Base-by-base conservation (phyloP, 352 stramenopile species). In the Pythium oligandrum region DNA sequence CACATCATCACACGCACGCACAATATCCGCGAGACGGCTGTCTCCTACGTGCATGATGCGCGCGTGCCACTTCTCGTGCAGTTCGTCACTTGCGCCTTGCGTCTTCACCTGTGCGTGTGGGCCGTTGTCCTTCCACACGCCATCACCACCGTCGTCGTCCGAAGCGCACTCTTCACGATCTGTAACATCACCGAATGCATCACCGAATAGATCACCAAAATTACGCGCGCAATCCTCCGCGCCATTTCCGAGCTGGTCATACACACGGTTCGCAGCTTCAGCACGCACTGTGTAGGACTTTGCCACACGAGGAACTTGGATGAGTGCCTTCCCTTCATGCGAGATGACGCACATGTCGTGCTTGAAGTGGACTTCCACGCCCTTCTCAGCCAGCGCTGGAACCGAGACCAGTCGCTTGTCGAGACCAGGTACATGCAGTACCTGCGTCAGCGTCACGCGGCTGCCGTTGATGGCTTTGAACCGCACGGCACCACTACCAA, bases 381-480 rank as follows among this genome's bases (percentile, higher is more conserved):
- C 36, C 8, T 35, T 44, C 54, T 53, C 35, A 0, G 47, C 38
- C 17, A 55, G 43, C 37, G 48, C 48, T 26, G 54, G 30, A 0
- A 61, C 42, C 40, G 54, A 53, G 3, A 61, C 37, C 10, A 55
- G 46, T n/a, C 45, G 33, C 36, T 44, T 45, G 17, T 55, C 54
- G 3, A 54, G 38, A 2, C 49, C 37, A 4, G 54, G 44, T 3
- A 47, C 31, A 44, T 56, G 51, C 1, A 62, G 44, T 4, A 57
- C 56, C 12, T 51, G 40, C 10, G 40, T 47, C 32, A 44, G 38
- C 31, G 43, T 48, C n/a, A 46, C 48, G 10, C 3, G 46, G 7
- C 31, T 48, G 3, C 40, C 56, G 10, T 56, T 57, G n/a, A 1
- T 44, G 2, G 7, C 39, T 6, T 1, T 44, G 30, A 39, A 49